Percentiles rank a stretch among this genome's conserved stretches.
phyloP scores from a whole-genome alignment of 139 green algal species.

The Ettlia oleoabundans region DNA sequence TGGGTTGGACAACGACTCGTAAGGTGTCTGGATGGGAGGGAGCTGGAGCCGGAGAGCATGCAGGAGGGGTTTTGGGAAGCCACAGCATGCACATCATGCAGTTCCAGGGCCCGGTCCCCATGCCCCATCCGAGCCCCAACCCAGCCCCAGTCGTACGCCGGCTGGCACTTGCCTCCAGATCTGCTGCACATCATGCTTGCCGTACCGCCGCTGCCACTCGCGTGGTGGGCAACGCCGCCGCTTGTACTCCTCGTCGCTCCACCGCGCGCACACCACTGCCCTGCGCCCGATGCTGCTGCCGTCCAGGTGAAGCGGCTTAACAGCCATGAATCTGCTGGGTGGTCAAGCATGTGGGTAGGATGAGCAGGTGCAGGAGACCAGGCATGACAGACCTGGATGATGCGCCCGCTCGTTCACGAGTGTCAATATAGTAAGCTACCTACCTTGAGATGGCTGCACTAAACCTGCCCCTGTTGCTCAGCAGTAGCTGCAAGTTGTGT shows the following conservation, averaged over 20 bases:
- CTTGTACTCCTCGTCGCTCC: constrained; percentile 83
- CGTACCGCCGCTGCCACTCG: constrained; percentile 80
- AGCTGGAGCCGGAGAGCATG: background rate
- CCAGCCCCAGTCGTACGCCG: background rate
- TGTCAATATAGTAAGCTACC: no score
- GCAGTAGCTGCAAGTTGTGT: no score
- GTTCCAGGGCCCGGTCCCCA: no score
- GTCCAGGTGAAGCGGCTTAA: constrained; percentile 53
- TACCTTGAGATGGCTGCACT: no score
- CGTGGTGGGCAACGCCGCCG: constrained; percentile 65
- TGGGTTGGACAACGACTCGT: no score
- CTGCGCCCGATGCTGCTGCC: constrained; percentile 15
- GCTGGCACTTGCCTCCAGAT: constrained; percentile 58
- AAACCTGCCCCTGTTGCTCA: no score
- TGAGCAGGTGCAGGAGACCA: no score
- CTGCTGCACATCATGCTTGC: constrained; percentile 65
- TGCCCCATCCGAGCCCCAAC: background rate
- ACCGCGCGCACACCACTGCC: constrained; percentile 74
- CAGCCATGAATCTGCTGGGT: constrained; percentile 28
- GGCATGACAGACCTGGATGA: no score
- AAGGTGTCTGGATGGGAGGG: no score
- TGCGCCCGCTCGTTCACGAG: no score
- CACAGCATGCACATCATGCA: background rate
- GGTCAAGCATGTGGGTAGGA: no score
- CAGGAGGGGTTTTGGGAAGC: background rate